Evolutionary conservation across 148 eudicot genomes (phyloP).

Genomic region (Salicornia ramosissima): DNA sequence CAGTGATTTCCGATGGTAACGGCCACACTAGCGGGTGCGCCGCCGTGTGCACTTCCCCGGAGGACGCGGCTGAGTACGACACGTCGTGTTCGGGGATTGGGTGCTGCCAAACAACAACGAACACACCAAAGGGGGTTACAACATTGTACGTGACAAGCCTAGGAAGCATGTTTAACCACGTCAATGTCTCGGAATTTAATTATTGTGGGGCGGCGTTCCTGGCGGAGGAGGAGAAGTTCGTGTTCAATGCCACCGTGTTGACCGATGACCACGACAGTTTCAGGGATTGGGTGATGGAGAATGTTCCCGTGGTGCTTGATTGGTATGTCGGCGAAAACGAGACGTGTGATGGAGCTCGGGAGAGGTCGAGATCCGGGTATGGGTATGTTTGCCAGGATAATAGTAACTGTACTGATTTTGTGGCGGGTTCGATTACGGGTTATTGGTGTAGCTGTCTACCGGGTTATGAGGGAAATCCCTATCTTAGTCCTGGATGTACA

Average conservation of each 20-base stretch:
- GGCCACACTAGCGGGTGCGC: no score
- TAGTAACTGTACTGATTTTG: constrained; percentile 19
- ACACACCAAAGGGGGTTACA: constrained; percentile 37
- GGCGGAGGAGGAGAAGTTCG: constrained; percentile 31
- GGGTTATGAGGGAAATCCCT: constrained; percentile 23
- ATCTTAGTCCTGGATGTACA: constrained; percentile 20
- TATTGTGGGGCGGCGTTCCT: constrained; percentile 48
- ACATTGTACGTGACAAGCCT: no score
- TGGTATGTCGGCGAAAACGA: constrained; percentile 25
- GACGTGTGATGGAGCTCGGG: constrained; percentile 21
- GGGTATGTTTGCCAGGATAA: constrained; percentile 27
- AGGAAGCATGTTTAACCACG: no score
- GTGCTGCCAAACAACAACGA: constrained; percentile 50
- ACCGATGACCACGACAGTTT: no score
- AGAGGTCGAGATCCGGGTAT: not conserved
- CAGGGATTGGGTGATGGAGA: no score
- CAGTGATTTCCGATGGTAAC: no score
- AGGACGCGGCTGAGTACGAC: no score
- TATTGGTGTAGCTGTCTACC: constrained; percentile 31
- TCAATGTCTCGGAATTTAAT: constrained; percentile 19
- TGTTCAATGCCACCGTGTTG: constrained; percentile 24
- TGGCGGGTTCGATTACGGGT: constrained; percentile 19
- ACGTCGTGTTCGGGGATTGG: no score
- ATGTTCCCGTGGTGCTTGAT: constrained; percentile 29
- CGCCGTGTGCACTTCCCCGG: no score